Conservation (phyloP, 2,329 filamentous ascomycete genomes). For the Colletotrichum paranaense region DNA sequence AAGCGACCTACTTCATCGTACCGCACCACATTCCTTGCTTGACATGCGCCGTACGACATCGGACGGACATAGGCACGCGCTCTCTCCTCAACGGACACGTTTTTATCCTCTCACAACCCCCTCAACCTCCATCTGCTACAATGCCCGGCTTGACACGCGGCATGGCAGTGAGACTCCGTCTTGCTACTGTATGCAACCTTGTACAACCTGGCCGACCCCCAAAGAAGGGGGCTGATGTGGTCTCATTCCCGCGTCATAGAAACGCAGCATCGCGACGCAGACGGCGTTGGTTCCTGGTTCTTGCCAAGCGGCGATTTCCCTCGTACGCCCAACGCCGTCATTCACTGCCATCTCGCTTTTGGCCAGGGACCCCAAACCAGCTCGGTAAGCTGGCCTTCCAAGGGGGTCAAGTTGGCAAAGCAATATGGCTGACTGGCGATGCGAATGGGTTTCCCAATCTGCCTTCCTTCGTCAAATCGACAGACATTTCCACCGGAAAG, state of each 20-base stretch:
- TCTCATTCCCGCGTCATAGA: slow-evolving; percentile 28
- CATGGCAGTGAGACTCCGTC: background rate
- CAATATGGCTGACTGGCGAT: slow-evolving; percentile 2
- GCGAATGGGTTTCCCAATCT: slow-evolving; percentile 25
- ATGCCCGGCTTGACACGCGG: background rate
- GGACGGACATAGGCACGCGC: background rate
- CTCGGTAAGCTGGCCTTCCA: background rate
- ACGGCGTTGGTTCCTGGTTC: slow-evolving; percentile 3
- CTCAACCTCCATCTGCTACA: background rate
- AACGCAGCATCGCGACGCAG: slow-evolving; percentile 11
- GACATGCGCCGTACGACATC: background rate
- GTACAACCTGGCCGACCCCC: background rate
- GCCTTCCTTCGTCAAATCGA: background rate
- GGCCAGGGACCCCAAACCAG: slow-evolving; percentile 11
- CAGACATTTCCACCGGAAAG: slow-evolving; percentile 1
- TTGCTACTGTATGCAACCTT: slow-evolving; percentile 11
- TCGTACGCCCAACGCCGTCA: background rate
- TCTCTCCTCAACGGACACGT: background rate
- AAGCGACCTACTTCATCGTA: background rate
- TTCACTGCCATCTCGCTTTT: slow-evolving; percentile 12
- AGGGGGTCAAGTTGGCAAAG: background rate
- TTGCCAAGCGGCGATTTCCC: slow-evolving; percentile 5
- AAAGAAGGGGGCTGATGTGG: slow-evolving; percentile 6
- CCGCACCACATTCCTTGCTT: background rate
- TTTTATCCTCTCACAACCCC: background rate